Evolutionary conservation across 1,284 basidiomycete species (phyloP).

Genomic region (Papiliotrema laurentii): DNA sequence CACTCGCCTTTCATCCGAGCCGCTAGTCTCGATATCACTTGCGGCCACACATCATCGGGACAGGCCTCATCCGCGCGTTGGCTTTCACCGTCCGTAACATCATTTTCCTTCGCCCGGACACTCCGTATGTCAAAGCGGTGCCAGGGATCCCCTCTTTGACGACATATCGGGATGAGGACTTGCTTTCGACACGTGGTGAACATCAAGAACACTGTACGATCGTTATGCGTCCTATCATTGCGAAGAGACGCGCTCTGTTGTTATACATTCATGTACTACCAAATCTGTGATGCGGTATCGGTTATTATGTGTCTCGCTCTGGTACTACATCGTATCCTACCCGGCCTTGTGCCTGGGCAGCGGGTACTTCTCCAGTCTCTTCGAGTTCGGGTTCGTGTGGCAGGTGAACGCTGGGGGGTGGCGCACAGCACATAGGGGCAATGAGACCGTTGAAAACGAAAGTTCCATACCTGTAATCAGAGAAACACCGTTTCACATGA

Average conservation of each 20-base stretch:
- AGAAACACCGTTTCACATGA: background rate
- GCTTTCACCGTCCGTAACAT: too few relatives aligned
- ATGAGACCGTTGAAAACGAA: conserved; percentile 66
- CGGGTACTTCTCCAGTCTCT: conserved; percentile 34
- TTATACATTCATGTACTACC: background rate
- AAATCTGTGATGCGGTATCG: background rate
- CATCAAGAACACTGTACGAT: background rate
- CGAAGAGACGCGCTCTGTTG: background rate
- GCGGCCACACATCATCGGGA: too few relatives aligned
- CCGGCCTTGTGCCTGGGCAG: conserved; percentile 24
- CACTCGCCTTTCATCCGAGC: background rate
- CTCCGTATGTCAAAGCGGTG: too few relatives aligned
- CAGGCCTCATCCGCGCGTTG: too few relatives aligned
- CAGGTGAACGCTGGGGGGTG: conserved; percentile 26
- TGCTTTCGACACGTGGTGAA: too few relatives aligned
- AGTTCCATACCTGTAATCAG: conserved; percentile 39
- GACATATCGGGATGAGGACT: too few relatives aligned
- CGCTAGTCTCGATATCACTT: too few relatives aligned
- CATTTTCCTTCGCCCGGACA: too few relatives aligned
- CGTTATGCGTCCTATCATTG: background rate
- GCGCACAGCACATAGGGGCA: conserved; percentile 58
- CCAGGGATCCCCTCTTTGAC: too few relatives aligned
- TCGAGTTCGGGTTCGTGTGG: conserved; percentile 39
- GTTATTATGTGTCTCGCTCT: conserved; percentile 3
- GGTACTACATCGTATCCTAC: conserved; percentile 38